phyloP scores from a whole-genome alignment of 2,329 filamentous ascomycete species.

The Nemania sp. region DNA sequence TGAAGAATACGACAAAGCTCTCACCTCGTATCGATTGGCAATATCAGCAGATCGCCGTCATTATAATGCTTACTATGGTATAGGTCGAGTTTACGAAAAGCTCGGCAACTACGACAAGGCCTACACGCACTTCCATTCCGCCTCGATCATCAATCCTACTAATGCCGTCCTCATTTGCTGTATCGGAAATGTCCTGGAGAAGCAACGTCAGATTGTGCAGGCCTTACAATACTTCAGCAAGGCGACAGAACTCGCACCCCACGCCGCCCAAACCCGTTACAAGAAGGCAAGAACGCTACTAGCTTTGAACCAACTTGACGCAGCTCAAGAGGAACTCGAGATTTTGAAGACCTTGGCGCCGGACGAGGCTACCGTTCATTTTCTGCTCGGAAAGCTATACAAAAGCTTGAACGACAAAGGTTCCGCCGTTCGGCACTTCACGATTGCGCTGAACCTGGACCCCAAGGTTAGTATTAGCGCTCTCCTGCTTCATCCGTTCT shows the following conservation, averaged over 20 bases:
- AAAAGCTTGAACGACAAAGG: slow-evolving; percentile 72
- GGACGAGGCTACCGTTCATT: slow-evolving; percentile 95
- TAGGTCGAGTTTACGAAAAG: slow-evolving; percentile 81
- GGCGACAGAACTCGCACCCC: slow-evolving; percentile 80
- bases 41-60: slow-evolving; percentile 85
- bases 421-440: slow-evolving; percentile 89
- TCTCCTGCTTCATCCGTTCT: background rate
- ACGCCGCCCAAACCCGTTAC: slow-evolving; percentile 82
- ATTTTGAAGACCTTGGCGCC: slow-evolving; percentile 89
- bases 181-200: slow-evolving; percentile 87
- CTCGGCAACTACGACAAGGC: slow-evolving; percentile 90
- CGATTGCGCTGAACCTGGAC: slow-evolving; percentile 91
- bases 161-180: slow-evolving; percentile 92
- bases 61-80: slow-evolving; percentile 98
- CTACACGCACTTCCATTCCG: slow-evolving; percentile 86
- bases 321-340: slow-evolving; percentile 80
- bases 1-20: slow-evolving; percentile 95
- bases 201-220: slow-evolving; percentile 77
- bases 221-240: slow-evolving; percentile 81
- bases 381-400: slow-evolving; percentile 84
- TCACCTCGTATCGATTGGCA: slow-evolving; percentile 82
- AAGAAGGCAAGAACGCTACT: slow-evolving; percentile 89
- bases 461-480: slow-evolving; percentile 71
- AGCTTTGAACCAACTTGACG: slow-evolving; percentile 69
- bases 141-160: slow-evolving; percentile 86